Evolutionary conservation across 768 basidiomycete species (phyloP), one percentile per base, ranked within the genome.

Genomic region (Cystofilobasidium bisporidii): DNA sequence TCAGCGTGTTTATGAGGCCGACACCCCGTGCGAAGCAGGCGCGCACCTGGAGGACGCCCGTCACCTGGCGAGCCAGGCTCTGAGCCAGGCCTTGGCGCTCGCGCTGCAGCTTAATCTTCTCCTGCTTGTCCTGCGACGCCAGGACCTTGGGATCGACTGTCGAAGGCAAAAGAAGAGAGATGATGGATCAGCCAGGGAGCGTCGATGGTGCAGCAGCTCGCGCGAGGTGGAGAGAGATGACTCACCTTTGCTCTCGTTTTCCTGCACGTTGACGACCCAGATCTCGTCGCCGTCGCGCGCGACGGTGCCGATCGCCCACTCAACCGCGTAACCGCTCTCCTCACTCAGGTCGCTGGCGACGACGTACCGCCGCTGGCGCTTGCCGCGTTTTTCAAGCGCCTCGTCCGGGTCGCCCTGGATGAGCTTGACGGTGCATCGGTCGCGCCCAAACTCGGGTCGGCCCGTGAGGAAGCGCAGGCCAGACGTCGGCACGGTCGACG

Each of bases 231-330:
- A n/a, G n/a, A n/a, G 43, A 61, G 41, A 41, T 17, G 32, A 75
- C 84, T 67, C 71, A 89, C 91, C 82, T 80, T 93, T 97, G 55
- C 80, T 81, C 71, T 98, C 96, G 71, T 90, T 93, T 77, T 99
- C 96, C 59, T 89, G 85, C 1, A 97, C 87, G 3, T 87, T 91
- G 0, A 96, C 88, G 68, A 98, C 81, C 79, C 86, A 84, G 64
- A 9, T 80, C 77, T 93, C 89, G 73, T 99, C 96, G 2, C 94
- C 94, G 77, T 97, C 92, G 70, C 92, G 80, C 69, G 96, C 79
- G 2, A 97, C 94, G 0, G 94, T 97, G 2, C 93, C 94, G 64
- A 98, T 93, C 14, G 89, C 91, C 96, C 94, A 99, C 76, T 98
- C 93, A 9, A 98, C 84, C 0, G 96, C 96, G 76, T 93, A 99